A percentile compares a stretch with the other conserved stretches of the same genome.
These are phyloP conservation scores for Fusarium metavorans DNA, from an alignment of 2,329 filamentous ascomycete genomes.

Conservation along the genomic window DNA sequence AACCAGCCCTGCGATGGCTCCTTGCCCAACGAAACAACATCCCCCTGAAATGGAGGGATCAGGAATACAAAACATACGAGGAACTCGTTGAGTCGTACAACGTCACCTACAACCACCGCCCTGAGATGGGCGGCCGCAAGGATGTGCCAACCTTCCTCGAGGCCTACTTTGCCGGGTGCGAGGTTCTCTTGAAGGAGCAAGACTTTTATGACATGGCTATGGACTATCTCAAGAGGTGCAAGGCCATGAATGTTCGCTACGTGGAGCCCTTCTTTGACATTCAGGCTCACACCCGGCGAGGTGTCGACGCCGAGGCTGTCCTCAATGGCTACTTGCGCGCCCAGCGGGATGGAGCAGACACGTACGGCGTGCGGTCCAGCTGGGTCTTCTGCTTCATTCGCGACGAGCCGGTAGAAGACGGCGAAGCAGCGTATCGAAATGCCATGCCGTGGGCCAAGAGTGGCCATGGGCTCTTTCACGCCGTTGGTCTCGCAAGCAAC, in stretches of 20 bases:
- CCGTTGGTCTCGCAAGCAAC: background rate
- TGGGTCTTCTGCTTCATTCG: background rate
- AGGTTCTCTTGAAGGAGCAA: background rate
- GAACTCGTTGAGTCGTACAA: background rate
- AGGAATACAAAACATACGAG: background rate
- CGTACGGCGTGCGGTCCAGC: background rate
- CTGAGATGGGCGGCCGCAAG: background rate
- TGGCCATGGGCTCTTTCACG: background rate
- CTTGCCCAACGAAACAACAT: background rate
- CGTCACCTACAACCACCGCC: background rate
- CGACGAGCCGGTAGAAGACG: background rate
- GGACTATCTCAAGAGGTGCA: background rate
- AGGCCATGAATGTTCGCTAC: background rate
- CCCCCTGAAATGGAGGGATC: background rate
- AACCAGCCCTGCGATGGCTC: background rate
- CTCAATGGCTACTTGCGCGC: background rate
- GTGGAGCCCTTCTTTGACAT: background rate
- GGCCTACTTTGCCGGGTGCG: background rate
- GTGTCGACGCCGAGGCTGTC: background rate
- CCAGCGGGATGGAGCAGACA: background rate
- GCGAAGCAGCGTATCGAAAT: background rate
- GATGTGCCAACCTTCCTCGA: background rate
- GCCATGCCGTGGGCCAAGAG: background rate
- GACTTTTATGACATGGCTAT: background rate
- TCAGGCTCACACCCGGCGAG: background rate